phyloP scores from a whole-genome alignment of 208 protist genomes.

The Leishmania tropica region DNA sequence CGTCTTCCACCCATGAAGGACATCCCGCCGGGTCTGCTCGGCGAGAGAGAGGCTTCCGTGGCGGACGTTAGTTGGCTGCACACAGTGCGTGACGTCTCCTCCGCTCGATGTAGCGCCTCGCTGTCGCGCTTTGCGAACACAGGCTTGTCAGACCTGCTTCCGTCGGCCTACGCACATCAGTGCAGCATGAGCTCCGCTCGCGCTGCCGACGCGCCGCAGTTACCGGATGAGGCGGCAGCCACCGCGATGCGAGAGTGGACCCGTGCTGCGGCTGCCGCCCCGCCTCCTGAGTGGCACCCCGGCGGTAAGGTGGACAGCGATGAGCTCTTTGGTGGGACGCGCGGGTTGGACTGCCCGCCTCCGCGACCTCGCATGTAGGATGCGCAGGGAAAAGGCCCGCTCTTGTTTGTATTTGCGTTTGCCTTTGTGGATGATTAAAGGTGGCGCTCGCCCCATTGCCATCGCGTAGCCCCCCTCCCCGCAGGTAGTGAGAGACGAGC shows the following conservation, averaged over 20 bases:
- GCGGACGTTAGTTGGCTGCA: background rate
- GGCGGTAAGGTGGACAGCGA: conserved; percentile 7
- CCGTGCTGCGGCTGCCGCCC: background rate
- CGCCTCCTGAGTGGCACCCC: conserved; percentile 16
- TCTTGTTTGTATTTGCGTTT: background rate
- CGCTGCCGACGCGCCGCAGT: background rate
- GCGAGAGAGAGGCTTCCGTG: background rate
- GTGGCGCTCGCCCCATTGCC: background rate
- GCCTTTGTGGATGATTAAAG: background rate
- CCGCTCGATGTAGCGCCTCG: background rate
- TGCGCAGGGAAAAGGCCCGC: background rate
- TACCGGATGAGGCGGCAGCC: conserved; percentile 1
- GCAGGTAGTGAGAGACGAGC: background rate
- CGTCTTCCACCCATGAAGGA: conserved; percentile 13
- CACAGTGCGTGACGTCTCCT: background rate
- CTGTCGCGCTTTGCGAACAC: background rate
- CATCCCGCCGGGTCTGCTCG: background rate
- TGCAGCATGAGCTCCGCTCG: background rate
- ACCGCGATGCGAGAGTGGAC: conserved; percentile 24
- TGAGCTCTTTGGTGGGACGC: conserved; percentile 4
- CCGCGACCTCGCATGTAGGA: conserved; percentile 8
- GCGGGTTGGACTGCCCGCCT: conserved; percentile 9
- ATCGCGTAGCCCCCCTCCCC: background rate
- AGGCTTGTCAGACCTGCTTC: background rate
- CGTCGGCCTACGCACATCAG: background rate